Evolutionary conservation across 2,329 filamentous ascomycete genomes (phyloP).

Genomic region (Raffaelea arxii): DNA sequence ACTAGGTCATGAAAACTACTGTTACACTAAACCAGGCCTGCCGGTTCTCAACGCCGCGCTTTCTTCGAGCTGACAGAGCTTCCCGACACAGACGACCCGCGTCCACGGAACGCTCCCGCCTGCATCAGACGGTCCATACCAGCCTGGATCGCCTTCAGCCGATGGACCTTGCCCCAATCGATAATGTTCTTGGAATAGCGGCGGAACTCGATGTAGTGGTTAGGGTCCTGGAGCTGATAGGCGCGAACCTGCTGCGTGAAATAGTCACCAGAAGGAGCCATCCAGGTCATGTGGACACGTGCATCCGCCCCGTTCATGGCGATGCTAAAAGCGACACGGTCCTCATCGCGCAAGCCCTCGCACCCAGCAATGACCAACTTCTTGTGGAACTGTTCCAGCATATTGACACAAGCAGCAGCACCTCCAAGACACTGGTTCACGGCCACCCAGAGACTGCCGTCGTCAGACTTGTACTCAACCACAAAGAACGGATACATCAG

Average conservation of each 20-base stretch:
- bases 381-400: not conserved
- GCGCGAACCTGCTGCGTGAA: not conserved
- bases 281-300: not conserved
- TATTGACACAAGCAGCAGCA: not conserved
- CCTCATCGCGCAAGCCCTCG: not conserved
- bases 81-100: too few species aligned
- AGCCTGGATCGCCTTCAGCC: not conserved
- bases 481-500: not conserved
- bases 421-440: not conserved
- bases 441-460: not conserved
- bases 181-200: not conserved
- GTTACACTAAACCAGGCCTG: too few species aligned
- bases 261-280: not conserved
- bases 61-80: too few species aligned
- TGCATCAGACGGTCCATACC: not conserved
- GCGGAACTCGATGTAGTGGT: not conserved
- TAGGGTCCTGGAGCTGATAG: not conserved
- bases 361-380: not conserved
- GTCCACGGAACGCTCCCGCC: too few species aligned
- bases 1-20: too few species aligned
- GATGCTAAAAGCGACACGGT: not conserved
- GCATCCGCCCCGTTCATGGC: not conserved
- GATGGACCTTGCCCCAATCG: not conserved
- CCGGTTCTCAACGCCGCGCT: too few species aligned
- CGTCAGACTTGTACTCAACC: too few species aligned